Base-by-base conservation (phyloP, 257 asterid genomes). In the Ocimum tenuiflorum region DNA sequence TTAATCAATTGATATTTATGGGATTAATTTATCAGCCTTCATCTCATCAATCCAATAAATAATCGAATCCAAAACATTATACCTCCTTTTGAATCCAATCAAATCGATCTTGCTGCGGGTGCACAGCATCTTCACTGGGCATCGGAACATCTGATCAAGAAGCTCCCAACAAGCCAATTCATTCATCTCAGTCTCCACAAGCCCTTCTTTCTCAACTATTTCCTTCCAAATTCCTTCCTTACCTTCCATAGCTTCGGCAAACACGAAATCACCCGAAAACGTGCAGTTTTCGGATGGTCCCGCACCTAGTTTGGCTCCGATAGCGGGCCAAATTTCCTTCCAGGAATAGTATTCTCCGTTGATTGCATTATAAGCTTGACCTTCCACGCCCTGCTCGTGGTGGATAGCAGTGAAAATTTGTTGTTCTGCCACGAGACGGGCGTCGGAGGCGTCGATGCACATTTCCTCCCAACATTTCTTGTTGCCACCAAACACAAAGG, bases 351-450 rank as follows among this genome's bases (percentile, higher is more conserved):
- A n/a, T 13, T 73, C 78, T 4, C 96, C 97, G n/a, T 91, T 86
- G 13, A 83, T 75, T 0, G 89, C 86, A 41, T 91, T 88, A 23
- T 84, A 82, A 1, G 96, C 89, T 53, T 75, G 79, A 3, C 85
- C 89, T 18, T n/a, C 38, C 13, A 31, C 9, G 29, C n/a, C 15
- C 10, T 18, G 43, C 60, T 74, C 58, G 14, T 46, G 35, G 31
- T 4, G 66, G 4, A 80, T 83, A 10, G 95, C 82, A 2, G 82
- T 81, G 89, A 94, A 91, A 24, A 84, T 70, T 63, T 91, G 97
- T 48, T 91, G 97, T 23, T 82, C 95, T 0, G 96, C 95, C 39
- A 88, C 92, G 3, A 91, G 91, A 14, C 95, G 81, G 12, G 91
- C 92, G 67, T 91, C 97, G 0, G 96, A 91, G 39, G 82, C 78